Evolutionary conservation across 2,329 filamentous ascomycete species (phyloP).

Genomic region (Aspergillus caelatus): DNA sequence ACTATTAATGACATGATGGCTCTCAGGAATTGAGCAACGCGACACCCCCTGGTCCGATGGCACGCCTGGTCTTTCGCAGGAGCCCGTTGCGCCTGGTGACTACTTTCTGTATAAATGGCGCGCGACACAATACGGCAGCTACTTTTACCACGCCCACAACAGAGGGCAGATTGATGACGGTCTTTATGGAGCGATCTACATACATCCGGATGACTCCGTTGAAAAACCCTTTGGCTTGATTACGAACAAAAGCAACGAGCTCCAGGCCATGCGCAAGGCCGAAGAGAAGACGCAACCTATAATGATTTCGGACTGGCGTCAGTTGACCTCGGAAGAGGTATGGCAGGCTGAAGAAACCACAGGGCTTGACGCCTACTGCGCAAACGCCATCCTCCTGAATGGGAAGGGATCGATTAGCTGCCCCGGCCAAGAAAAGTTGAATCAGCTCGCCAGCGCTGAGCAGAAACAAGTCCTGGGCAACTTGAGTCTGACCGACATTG

Average conservation of each 20-base stretch:
- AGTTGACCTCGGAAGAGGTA: conserved; percentile 53
- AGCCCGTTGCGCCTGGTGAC: conserved; percentile 51
- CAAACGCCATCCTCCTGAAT: conserved; percentile 62
- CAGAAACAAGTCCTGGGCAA: conserved; percentile 18
- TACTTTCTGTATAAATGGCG: conserved; percentile 57
- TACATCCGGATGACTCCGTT: conserved; percentile 42
- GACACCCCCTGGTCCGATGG: conserved; percentile 62
- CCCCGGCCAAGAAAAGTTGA: conserved; percentile 47
- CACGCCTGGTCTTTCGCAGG: conserved; percentile 58
- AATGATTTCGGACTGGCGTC: conserved; percentile 58
- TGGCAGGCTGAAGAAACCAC: conserved; percentile 27
- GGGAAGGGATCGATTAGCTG: conserved; percentile 61
- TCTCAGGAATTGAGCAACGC: conserved; percentile 48
- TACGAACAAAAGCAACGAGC: conserved; percentile 35
- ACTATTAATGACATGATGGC: background rate
- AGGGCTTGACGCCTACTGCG: conserved; percentile 53
- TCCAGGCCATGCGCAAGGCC: conserved; percentile 51
- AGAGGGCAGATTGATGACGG: conserved; percentile 61
- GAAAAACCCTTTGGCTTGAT: conserved; percentile 56
- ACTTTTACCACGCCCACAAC: conserved; percentile 63
- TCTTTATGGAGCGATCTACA: conserved; percentile 58
- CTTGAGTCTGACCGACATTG: conserved; percentile 23
- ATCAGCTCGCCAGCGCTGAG: conserved; percentile 33
- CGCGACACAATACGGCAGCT: conserved; percentile 58
- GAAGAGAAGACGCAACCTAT: conserved; percentile 51